Evolutionary conservation across 805 yeast species (phyloP), one percentile per base, ranked within the genome.

Genomic region (Ogataea nakhonphanomensis): DNA sequence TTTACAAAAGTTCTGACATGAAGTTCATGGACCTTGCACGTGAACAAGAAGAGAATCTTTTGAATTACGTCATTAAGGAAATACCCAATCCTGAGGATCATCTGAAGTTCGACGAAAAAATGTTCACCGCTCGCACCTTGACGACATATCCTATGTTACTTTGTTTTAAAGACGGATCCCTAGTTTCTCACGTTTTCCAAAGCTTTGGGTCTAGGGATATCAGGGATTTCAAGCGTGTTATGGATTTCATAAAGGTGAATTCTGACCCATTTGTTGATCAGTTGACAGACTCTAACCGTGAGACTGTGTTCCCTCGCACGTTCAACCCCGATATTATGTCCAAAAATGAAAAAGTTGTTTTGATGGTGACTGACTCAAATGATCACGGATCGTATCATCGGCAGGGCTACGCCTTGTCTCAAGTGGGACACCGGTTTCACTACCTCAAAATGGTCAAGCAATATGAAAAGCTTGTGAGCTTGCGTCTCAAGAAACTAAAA

Each of bases 131-230:
- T 17, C 73, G 76, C 21, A 67, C 81, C 1, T 57, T 79, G 20
- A 70, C 88, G 0, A 69, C 81, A 7, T 66, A 67, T 25, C 95
- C 95, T 2, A 78, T 85, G 11, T 51, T 84, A 13, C 61, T 79
- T 23, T 64, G 81, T 15, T 74, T 81, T 57, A 81, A 76, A 49
- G 82, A 82, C 39, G 73, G 74, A 38, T 65, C 78, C 10, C 55
- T 76, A 40, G 53, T 73, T 24, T 71, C 85, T 0, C 62, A 65
- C 4, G 71, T 80, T 5, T 81, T 60, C 48, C 84, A 76, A 49
- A 78, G 76, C 41, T 78, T 76, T 60, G 79, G 81, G 0, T 74
- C 87, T 6, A 77, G 76, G 35, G 86, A 83, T 49, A 70, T 74
- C 41, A 70, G 93, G 47, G 70, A 76, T 47, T 59, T 60, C 12